Evolutionary conservation across 2,329 filamentous ascomycete species (phyloP).

Genomic region (Acephala macrosclerotiorum): DNA sequence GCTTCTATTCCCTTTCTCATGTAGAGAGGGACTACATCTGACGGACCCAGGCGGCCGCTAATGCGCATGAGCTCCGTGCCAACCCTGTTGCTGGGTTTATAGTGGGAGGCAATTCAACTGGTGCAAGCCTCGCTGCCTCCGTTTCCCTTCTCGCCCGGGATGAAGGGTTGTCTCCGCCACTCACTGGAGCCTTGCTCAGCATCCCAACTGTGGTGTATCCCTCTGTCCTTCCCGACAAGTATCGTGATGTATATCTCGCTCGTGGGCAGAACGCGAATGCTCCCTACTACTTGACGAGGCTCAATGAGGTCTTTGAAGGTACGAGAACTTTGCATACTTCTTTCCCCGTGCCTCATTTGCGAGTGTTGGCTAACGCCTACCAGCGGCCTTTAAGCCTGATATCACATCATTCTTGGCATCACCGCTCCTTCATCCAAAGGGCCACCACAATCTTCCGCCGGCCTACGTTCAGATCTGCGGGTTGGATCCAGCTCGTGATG

Average conservation of each 20-base stretch:
- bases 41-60: conserved; percentile 22
- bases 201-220: conserved; percentile 45
- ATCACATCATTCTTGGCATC: conserved; percentile 13
- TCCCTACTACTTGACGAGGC: too few relatives aligned
- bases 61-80: conserved; percentile 49
- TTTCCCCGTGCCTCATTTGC: too few relatives aligned
- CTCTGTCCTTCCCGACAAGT: not conserved
- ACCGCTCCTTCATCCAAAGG: not conserved
- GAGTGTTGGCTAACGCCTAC: too few relatives aligned
- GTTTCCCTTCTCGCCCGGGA: conserved; percentile 50
- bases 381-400: conserved; percentile 9
- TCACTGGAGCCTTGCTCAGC: conserved; percentile 55
- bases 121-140: conserved; percentile 50
- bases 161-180: conserved; percentile 48
- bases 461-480: conserved; percentile 59
- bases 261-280: conserved; percentile 16
- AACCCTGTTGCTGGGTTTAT: conserved; percentile 54
- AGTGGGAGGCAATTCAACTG: conserved; percentile 55
- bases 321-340: too few relatives aligned
- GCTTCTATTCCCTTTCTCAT: not conserved
- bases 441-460: not conserved
- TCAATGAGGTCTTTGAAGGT: too few relatives aligned
- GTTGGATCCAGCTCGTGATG: conserved; percentile 50
- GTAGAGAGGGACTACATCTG: not conserved
- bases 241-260: not conserved